Conservation (phyloP, 1,284 basidiomycete species). For the Boletus sp. region DNA sequence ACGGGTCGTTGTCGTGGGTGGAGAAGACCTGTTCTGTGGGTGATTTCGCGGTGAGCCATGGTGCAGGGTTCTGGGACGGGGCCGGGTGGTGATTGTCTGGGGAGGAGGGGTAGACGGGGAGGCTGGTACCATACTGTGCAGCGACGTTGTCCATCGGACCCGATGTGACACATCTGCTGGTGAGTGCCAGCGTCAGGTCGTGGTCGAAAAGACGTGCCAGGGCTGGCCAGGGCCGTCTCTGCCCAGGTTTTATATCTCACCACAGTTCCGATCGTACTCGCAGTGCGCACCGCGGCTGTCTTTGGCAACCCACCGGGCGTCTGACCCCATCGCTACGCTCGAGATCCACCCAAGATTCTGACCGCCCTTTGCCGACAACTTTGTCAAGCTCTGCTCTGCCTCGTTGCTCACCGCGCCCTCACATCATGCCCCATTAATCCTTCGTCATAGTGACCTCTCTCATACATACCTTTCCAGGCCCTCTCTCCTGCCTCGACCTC, state of each 20-base stretch:
- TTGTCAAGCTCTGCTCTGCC: conserved; percentile 28
- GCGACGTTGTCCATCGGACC: conserved; percentile 43
- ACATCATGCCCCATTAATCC: conserved; percentile 24
- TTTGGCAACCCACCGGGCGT: conserved; percentile 20
- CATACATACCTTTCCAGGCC: conserved; percentile 26
- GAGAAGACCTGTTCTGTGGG: conserved; percentile 41
- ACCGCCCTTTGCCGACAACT: conserved; percentile 31
- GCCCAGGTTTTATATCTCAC: conserved; percentile 37
- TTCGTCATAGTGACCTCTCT: conserved; percentile 34
- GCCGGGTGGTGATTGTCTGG: conserved; percentile 35
- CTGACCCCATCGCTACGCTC: conserved; percentile 12
- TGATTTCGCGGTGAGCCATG: conserved; percentile 36
- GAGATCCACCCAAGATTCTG: conserved; percentile 32
- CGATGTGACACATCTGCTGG: conserved; percentile 43
- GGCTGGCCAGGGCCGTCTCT: conserved; percentile 31
- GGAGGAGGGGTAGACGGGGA: conserved; percentile 40
- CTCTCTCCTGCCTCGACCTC: conserved; percentile 33
- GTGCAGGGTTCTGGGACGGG: conserved; percentile 9
- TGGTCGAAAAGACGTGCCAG: conserved; percentile 39
- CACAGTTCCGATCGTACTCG: conserved; percentile 16
- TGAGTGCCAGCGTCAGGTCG: conserved; percentile 29
- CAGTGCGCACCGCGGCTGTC: conserved; percentile 19
- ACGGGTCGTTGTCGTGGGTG: conserved; percentile 40
- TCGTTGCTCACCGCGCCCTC: conserved; percentile 34
- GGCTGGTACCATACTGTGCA: conserved; percentile 38